phyloP scores from a whole-genome alignment of 768 basidiomycete genomes.

The Coprinellus aureogranulatus region DNA sequence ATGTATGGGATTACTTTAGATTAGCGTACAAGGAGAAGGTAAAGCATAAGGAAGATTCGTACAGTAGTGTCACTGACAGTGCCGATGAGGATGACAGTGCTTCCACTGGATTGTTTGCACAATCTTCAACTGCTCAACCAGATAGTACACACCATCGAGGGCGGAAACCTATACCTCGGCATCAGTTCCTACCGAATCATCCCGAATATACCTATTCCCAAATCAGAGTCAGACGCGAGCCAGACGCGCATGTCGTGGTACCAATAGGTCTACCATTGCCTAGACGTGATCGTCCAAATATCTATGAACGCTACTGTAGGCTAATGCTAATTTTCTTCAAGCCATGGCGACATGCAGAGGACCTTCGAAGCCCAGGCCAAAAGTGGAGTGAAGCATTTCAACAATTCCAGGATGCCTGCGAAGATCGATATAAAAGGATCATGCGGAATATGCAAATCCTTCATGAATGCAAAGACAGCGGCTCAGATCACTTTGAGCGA shows the following conservation, averaged over 20 bases:
- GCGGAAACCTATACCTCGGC: background rate
- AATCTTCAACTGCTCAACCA: background rate
- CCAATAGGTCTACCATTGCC: conserved; percentile 35
- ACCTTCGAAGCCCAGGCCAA: conserved; percentile 19
- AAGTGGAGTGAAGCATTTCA: conserved; percentile 32
- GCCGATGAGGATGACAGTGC: background rate
- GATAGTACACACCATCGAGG: background rate
- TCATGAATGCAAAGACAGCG: conserved; percentile 38
- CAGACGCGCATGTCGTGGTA: conserved; percentile 21
- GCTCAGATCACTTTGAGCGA: conserved; percentile 28
- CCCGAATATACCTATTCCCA: conserved; percentile 9
- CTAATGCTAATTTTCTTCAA: conserved; percentile 44
- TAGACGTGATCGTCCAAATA: conserved; percentile 20
- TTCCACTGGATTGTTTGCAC: background rate
- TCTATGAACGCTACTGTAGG: conserved; percentile 22
- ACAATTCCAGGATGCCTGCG: conserved; percentile 7
- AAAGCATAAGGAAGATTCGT: no score
- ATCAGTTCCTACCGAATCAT: background rate
- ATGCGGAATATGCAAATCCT: conserved; percentile 42
- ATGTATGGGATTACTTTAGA: background rate
- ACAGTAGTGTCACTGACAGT: no score
- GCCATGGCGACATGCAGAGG: conserved; percentile 31
- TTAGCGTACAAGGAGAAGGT: background rate
- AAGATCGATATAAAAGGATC: conserved; percentile 8
- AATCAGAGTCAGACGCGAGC: background rate